phyloP scores from a whole-genome alignment of 352 stramenopile species.

The Pythium oligandrum region DNA sequence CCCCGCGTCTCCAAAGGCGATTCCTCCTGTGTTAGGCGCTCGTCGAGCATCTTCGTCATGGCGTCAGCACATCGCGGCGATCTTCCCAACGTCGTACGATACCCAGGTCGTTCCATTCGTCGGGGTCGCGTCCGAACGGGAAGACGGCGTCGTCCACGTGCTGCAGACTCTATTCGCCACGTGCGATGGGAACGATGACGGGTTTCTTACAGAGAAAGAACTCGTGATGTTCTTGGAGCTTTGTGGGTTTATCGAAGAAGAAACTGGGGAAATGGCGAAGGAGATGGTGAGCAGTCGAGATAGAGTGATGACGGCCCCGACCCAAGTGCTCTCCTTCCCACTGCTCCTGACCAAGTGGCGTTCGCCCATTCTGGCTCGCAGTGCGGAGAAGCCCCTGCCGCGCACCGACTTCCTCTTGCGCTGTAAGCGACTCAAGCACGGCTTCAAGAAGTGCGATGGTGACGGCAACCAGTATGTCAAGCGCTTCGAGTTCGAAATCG shows the following conservation, averaged over 20 bases:
- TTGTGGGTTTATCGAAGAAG: too few relatives aligned
- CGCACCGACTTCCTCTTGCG: conserved; percentile 25
- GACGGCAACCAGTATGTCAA: conserved; percentile 29
- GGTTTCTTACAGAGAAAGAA: conserved; percentile 9
- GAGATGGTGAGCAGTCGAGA: too few relatives aligned
- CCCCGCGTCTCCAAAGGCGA: too few relatives aligned
- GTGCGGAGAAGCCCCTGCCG: conserved; percentile 19
- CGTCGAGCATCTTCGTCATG: too few relatives aligned
- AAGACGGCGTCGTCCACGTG: neutral
- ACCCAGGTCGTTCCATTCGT: neutral
- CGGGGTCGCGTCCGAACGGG: neutral
- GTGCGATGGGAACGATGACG: conserved; percentile 26
- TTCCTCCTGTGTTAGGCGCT: too few relatives aligned
- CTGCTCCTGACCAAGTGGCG: too few relatives aligned
- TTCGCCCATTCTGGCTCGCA: too few relatives aligned
- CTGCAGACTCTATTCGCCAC: conserved; percentile 11
- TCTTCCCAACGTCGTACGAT: conserved; percentile 2
- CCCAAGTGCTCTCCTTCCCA: too few relatives aligned
- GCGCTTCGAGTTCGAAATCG: conserved; percentile 40
- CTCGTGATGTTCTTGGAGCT: neutral
- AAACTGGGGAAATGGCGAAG: too few relatives aligned
- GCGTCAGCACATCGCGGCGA: neutral
- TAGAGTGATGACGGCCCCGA: too few relatives aligned
- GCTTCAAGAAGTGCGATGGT: conserved; percentile 35
- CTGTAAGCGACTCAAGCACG: conserved; percentile 42